Conservation (phyloP, 1,139 yeast genomes). For the Hansenula sp. region DNA sequence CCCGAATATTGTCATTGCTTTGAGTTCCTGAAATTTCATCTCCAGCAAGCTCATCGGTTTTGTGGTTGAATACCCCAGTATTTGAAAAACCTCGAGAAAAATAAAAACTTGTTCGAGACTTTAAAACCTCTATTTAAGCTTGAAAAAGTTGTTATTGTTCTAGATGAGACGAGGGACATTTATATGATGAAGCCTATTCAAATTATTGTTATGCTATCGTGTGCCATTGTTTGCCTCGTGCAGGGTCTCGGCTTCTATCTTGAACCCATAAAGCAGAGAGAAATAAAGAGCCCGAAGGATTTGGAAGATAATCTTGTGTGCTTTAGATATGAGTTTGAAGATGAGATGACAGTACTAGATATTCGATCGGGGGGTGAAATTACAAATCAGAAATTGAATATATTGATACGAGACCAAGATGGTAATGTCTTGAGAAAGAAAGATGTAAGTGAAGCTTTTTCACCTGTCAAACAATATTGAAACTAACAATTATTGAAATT, state of each 20-base stretch:
- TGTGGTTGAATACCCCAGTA: no score
- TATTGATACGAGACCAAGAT: slow-evolving; percentile 6
- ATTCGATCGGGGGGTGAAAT: slow-evolving; percentile 6
- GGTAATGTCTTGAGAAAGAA: slow-evolving; percentile 7
- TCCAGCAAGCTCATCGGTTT: no score
- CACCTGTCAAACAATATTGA: not conserved
- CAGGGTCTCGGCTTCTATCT: not conserved
- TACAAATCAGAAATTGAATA: slow-evolving; percentile 6
- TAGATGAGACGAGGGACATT: no score
- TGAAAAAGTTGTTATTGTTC: no score
- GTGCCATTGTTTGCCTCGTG: not conserved
- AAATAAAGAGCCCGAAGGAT: not conserved
- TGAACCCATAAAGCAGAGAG: not conserved
- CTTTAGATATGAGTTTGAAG: slow-evolving; percentile 5
- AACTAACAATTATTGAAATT: not conserved
- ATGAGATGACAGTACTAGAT: slow-evolving; percentile 4
- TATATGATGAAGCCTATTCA: no score
- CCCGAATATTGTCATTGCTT: no score
- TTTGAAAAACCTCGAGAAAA: no score
- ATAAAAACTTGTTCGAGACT: no score
- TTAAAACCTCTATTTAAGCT: no score
- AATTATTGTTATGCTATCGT: no score
- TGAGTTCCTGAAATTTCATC: no score
- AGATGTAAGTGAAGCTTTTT: slow-evolving; percentile 3
- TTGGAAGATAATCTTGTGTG: slow-evolving; percentile 2